phyloP scores from a whole-genome alignment of 2,329 filamentous ascomycete species.

The Aureobasidium pullulans region DNA sequence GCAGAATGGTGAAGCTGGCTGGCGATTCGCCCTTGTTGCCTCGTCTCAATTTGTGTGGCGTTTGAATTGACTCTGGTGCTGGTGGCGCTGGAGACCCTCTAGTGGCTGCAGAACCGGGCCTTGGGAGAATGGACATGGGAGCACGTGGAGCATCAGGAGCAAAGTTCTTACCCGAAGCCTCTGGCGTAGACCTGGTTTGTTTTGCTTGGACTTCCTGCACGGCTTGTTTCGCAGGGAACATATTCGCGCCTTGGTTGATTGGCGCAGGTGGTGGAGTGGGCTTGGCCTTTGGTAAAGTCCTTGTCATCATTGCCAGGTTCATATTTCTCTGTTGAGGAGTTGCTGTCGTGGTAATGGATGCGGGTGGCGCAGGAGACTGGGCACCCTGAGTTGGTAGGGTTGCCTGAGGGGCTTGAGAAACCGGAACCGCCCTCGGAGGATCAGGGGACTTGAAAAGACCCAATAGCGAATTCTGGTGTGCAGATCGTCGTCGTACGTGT shows the following conservation, averaged over 20 bases:
- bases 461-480: conserved; percentile 39
- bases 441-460: conserved; percentile 36
- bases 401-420: neutral
- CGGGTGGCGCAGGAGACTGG: neutral
- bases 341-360: neutral
- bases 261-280: conserved; percentile 4
- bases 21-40: conserved; percentile 15
- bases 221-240: conserved; percentile 15
- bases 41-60: conserved; percentile 13
- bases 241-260: neutral
- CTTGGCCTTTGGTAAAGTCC: conserved; percentile 24
- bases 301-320: conserved; percentile 27
- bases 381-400: neutral
- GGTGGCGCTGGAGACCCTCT: conserved; percentile 17
- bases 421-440: conserved; percentile 19
- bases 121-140: conserved; percentile 14
- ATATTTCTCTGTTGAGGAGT: conserved; percentile 17
- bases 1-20: conserved; percentile 17
- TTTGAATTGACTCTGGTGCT: conserved; percentile 12
- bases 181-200: neutral
- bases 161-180: neutral
- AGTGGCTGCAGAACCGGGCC: conserved; percentile 11
- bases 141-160: conserved; percentile 3
- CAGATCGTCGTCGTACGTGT: conserved; percentile 24
- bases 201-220: conserved; percentile 8